Evolutionary conservation across 345 rosid genomes (phyloP), one percentile per base, ranked within the genome.

Genomic region (Arabis hirsuta): DNA sequence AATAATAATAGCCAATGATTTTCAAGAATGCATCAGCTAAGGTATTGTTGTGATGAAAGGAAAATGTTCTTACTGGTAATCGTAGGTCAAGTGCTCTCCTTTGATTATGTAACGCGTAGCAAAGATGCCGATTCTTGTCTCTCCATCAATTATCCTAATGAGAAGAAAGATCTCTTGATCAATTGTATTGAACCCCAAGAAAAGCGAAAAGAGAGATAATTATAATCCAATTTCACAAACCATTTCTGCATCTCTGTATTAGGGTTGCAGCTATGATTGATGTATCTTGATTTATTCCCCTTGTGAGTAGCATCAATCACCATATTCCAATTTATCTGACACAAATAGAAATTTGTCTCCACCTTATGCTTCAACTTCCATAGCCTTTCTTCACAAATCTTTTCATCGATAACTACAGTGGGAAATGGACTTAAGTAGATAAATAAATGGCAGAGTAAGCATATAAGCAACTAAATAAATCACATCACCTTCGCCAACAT

Each of bases 171-270:
- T 16, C 16, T 16, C 16, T 16, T 16, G 16, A 16, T 16, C 16
- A 16, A 36, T 44, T n/a, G 11, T 51, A 11, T 0, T 45, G 9
- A 44, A 51, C 27, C 16, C 16, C 16, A 16, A 16, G 16, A 59
- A 19, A 58, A 16, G 36, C 7, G 29, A 27, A n/a, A 29, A 32
- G 11, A 47, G 46, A 51, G 57, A 69, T 5, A 39, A 53, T 16
- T 4, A 13, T 54, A 7, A 36, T 11, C 31, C 5, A 19, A 44
- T 26, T 22, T 46, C 7, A 39, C 48, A 50, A 71, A 96, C 99
- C 97, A 90, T 88, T 92, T 96, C 83, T 92, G 99, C 98, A 96
- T 91, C 84, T 91, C 97, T 3, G 98, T 84, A 58, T 96, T 96
- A 29, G 98, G 98, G 52, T 74, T 84, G 81, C 98, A 96, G 39